A percentile compares a stretch with the other conserved stretches of the same genome.
phyloP scores from a whole-genome alignment of 768 basidiomycete species.

The Lactarius quietus region DNA sequence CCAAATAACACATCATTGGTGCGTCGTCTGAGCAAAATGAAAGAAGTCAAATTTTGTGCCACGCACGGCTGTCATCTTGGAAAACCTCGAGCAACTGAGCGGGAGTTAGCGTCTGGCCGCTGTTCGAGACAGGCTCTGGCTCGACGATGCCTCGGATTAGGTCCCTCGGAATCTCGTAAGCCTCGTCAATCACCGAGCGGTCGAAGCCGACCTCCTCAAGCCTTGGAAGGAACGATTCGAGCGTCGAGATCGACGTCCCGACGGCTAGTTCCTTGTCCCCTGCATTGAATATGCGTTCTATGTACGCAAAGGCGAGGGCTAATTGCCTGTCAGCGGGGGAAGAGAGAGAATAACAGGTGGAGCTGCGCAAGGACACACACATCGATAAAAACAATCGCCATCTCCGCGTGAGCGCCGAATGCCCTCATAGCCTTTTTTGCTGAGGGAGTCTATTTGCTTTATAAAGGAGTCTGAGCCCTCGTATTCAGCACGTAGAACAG shows the following conservation, averaged over 20 bases:
- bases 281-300: conserved; percentile 61
- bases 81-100: conserved; percentile 48
- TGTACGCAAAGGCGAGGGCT: conserved; percentile 82
- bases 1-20: background rate
- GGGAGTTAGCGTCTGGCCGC: conserved; percentile 35
- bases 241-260: conserved; percentile 46
- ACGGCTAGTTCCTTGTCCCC: conserved; percentile 46
- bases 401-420: conserved; percentile 75
- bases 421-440: conserved; percentile 54
- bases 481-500: conserved; percentile 61
- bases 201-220: conserved; percentile 63
- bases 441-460: conserved; percentile 72
- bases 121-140: conserved; percentile 30
- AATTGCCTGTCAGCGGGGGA: conserved; percentile 24
- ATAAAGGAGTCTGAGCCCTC: conserved; percentile 57
- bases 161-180: conserved; percentile 57
- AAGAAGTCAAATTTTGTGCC: conserved; percentile 40
- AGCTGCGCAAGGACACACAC: conserved; percentile 39
- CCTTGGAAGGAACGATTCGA: conserved; percentile 47
- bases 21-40: background rate
- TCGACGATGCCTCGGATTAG: conserved; percentile 47
- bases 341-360: background rate
- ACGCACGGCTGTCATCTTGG: conserved; percentile 35
- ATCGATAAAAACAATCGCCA: conserved; percentile 90
- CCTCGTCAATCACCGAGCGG: conserved; percentile 66